Base-by-base conservation (phyloP, 169 alveolate genomes). In the Cryptosporidium parvum region DNA sequence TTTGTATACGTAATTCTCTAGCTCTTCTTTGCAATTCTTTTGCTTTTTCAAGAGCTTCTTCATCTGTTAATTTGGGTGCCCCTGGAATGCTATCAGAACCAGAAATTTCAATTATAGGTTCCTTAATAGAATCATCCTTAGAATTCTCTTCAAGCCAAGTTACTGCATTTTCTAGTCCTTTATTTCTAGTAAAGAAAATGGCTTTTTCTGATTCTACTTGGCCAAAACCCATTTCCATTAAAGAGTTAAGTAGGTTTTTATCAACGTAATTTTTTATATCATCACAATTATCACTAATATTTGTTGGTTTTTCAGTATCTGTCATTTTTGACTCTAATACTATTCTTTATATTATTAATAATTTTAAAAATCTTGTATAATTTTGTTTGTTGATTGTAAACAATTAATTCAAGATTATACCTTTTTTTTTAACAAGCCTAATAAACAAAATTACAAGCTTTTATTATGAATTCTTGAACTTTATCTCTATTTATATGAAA, bases 161-260 rank as follows among this genome's bases (percentile, higher is more conserved):
- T 67, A 91, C 31, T 61, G 93, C 93, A 16, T 67, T 65, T 51
- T 91, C 93, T 61, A 91, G 23, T 7, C 85, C 91, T 35, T 73
- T 39, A 12, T 70, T 86, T 33, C 75, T 45, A 5, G 92, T 85
- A 70, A 85, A 85, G 59, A 85, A 69, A 31, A 91, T 53, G 9
- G 93, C 91, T 44, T 85, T 85, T 16, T 85, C 93, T 53, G 93
- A 71, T 48, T 89, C 91, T 39, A 80, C 61, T 67, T 71, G 71
- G 9, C 85, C 85, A 53, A 91, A 91, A 0, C 93, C 93, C 93
- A 91, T 91, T 61, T 85, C 91, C 23, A 73, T 12, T 75, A 91
- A 33, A 33, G 85, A 69, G 35, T 37, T 69, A 12, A 70, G 44
- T 16, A 70, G 51, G 61, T 71, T 84, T 14, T 26, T 56, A 42